phyloP scores from a whole-genome alignment of 1,284 basidiomycete genomes.

The Rhodotorula sp. region DNA sequence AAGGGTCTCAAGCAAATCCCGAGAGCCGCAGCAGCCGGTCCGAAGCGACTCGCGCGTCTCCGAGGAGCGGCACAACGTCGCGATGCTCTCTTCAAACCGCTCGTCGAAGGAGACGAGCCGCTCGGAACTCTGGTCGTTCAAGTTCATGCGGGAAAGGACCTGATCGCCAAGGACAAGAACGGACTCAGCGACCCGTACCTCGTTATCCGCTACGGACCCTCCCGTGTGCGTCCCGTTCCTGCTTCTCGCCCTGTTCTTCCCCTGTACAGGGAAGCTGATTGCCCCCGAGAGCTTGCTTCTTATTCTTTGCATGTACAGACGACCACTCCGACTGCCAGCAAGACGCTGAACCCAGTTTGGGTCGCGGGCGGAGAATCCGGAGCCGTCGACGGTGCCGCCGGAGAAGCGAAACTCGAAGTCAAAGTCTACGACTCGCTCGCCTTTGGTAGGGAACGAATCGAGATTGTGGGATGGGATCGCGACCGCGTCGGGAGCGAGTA shows the following conservation, averaged over 20 bases:
- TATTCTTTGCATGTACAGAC: conserved; percentile 60
- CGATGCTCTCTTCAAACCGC: conserved; percentile 21
- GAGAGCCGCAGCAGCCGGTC: conserved; percentile 7
- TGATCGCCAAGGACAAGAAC: conserved; percentile 55
- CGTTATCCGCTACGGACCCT: conserved; percentile 42
- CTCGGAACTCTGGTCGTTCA: conserved; percentile 50
- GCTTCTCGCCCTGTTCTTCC: not conserved
- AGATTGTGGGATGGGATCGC: conserved; percentile 91
- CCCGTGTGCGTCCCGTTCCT: not conserved
- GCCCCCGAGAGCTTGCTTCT: not conserved
- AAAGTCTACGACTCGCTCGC: conserved; percentile 57
- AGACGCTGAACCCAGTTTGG: conserved; percentile 73
- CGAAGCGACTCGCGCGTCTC: conserved; percentile 9
- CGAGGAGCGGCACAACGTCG: conserved; percentile 5
- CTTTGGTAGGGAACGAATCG: conserved; percentile 53
- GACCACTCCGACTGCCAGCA: conserved; percentile 76
- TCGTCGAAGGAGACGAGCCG: conserved; percentile 44
- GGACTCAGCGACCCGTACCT: conserved; percentile 50
- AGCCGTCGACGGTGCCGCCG: conserved; percentile 50
- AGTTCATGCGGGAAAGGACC: conserved; percentile 51
- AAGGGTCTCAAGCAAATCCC: conserved; percentile 23
- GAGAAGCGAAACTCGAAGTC: conserved; percentile 81
- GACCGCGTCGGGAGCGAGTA: conserved; percentile 64
- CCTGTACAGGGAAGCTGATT: not conserved
- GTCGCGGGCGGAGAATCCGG: conserved; percentile 33